Evolutionary conservation across 2,329 filamentous ascomycete genomes (phyloP).

Genomic region (Ophiostoma novo-ulmi): DNA sequence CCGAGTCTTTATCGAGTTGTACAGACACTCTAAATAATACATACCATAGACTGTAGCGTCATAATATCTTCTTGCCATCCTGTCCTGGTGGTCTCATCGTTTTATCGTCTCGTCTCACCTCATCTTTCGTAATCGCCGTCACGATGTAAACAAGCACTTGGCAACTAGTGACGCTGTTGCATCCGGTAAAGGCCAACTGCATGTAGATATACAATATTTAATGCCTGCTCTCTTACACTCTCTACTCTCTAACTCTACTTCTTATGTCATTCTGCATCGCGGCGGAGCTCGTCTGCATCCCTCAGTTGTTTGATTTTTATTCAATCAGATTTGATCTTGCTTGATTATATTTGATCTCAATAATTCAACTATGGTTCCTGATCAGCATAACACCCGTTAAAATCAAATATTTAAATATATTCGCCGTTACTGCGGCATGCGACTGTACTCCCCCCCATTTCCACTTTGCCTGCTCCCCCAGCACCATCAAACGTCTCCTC

Average conservation of each 20-base stretch:
- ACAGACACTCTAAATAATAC: not conserved
- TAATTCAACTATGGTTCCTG: not conserved
- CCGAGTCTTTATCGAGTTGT: not conserved
- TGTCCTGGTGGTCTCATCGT: not conserved
- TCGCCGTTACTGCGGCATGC: not conserved
- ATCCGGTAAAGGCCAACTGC: not conserved
- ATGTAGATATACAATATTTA: not conserved
- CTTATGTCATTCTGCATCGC: not conserved
- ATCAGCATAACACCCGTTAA: not conserved
- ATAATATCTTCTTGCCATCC: not conserved
- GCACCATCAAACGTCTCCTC: not conserved
- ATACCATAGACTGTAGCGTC: not conserved
- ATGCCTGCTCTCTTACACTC: too few relatives aligned
- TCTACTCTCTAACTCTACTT: not conserved
- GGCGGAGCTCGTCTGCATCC: not conserved
- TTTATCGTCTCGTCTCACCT: not conserved
- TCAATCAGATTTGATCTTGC: not conserved
- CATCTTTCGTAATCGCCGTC: not conserved
- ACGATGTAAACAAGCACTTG: slow-evolving; percentile 6
- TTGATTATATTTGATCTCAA: not conserved
- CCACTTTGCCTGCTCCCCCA: slow-evolving; percentile 3
- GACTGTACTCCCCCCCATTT: not conserved
- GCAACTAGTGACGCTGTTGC: not conserved
- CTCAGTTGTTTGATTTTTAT: slow-evolving; percentile 1
- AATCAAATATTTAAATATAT: not conserved